A percentile compares a stretch with the other conserved stretches of the same genome.
These are phyloP conservation scores for Umbellularia californica DNA, from an alignment of 164 flowering plant genomes.

Conservation along the genomic window DNA sequence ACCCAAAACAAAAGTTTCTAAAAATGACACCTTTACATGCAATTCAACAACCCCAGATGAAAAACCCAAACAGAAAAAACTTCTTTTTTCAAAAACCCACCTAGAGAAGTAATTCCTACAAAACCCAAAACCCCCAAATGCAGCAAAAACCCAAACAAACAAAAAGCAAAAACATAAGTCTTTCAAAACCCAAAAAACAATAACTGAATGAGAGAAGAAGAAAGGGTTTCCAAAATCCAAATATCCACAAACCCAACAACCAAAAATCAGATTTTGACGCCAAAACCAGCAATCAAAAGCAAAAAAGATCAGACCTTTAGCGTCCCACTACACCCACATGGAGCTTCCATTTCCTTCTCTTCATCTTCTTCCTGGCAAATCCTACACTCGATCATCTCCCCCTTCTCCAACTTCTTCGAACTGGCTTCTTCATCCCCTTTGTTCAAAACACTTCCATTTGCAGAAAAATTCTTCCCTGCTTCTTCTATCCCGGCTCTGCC, in stretches of 20 bases:
- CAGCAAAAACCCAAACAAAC: neutral
- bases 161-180: neutral
- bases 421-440: slow-evolving; percentile 20
- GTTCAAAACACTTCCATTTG: slow-evolving; percentile 6
- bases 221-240: neutral
- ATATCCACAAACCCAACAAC: neutral
- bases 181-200: slow-evolving; percentile 4
- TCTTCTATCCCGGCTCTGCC: slow-evolving; percentile 3
- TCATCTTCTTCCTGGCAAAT: slow-evolving; percentile 75
- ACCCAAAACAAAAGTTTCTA: neutral
- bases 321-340: slow-evolving; percentile 75
- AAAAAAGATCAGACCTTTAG: slow-evolving; percentile 40
- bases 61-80: neutral
- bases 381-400: slow-evolving; percentile 53
- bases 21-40: neutral
- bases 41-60: neutral
- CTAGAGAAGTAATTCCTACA: neutral
- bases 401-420: slow-evolving; percentile 5
- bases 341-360: slow-evolving; percentile 47
- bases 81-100: neutral
- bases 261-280: neutral
- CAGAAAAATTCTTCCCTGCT: slow-evolving; percentile 10
- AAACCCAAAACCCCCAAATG: neutral
- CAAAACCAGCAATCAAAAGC: neutral
- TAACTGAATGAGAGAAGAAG: slow-evolving; percentile 2